Evolutionary conservation across 345 rosid species (phyloP).

Genomic region (Euphorbia tirucalli): DNA sequence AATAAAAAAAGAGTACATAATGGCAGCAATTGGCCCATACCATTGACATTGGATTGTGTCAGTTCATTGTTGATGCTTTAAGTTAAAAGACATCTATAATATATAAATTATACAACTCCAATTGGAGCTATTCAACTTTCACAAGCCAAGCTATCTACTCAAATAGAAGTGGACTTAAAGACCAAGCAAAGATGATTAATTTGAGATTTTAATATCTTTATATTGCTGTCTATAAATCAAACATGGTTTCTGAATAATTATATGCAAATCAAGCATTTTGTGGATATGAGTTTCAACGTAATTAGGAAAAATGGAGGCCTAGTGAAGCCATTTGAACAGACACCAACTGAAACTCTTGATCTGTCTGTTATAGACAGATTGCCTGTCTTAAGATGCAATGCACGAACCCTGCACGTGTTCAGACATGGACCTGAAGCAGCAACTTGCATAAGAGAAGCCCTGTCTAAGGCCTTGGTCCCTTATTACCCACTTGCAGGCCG

Average conservation of each 20-base stretch:
- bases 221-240: neutral
- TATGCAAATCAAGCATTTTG: neutral
- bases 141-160: neutral
- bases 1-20: too few species aligned
- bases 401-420: constrained; percentile 50
- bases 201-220: neutral
- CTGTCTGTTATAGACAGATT: constrained; percentile 49
- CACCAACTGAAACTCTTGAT: constrained; percentile 36
- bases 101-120: too few species aligned
- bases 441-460: constrained; percentile 38
- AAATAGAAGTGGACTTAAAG: constrained; percentile 28
- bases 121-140: neutral
- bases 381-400: constrained; percentile 51
- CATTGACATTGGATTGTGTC: too few species aligned
- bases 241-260: too few species aligned
- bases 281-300: constrained; percentile 38
- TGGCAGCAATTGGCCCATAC: too few species aligned
- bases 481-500: constrained; percentile 60
- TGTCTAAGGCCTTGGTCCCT: constrained; percentile 54
- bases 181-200: constrained; percentile 24
- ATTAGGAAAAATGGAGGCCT: constrained; percentile 34
- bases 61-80: too few species aligned
- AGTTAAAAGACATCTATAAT: too few species aligned
- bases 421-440: constrained; percentile 42
- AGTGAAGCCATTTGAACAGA: constrained; percentile 34